These are phyloP conservation scores for Phytophthora tubulina DNA, from an alignment of 352 stramenopile genomes.

Conservation along the genomic window DNA sequence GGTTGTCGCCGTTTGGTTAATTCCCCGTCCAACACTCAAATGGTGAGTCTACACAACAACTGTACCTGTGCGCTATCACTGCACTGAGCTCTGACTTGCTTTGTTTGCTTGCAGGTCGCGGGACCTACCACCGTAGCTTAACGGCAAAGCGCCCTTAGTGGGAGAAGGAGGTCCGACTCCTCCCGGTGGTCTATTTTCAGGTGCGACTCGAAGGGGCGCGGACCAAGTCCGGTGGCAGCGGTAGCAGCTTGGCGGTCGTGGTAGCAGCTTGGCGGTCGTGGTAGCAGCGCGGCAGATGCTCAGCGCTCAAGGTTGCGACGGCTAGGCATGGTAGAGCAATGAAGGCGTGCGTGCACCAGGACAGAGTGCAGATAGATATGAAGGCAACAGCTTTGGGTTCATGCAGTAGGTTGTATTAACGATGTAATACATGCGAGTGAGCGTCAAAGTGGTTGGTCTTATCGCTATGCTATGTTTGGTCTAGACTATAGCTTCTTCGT, in stretches of 20 bases:
- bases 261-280: too few species aligned
- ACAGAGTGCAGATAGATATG: too few species aligned
- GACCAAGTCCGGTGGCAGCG: too few species aligned
- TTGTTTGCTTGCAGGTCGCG: too few species aligned
- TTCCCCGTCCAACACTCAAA: conserved; percentile 2
- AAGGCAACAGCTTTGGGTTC: too few species aligned
- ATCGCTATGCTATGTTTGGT: not conserved
- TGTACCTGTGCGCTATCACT: not conserved
- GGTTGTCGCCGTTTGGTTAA: conserved; percentile 6
- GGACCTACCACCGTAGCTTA: conserved; percentile 15
- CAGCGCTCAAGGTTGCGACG: too few species aligned
- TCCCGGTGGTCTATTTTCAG: conserved; percentile 1
- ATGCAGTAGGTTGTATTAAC: not conserved
- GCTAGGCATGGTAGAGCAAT: too few species aligned
- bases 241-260: too few species aligned
- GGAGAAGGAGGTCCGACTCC: not conserved
- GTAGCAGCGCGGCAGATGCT: too few species aligned
- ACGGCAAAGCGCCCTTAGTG: not conserved
- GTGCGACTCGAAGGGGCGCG: too few species aligned
- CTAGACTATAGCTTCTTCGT: conserved; percentile 2
- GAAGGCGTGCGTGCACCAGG: too few species aligned
- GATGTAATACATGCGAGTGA: not conserved
- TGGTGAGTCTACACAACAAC: too few species aligned
- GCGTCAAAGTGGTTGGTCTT: not conserved
- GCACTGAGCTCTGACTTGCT: not conserved